A percentile compares a stretch with the other conserved stretches of the same genome.
Evolutionary conservation across 75 land plant species (phyloP).

Genomic region (Cunninghamia lanceolata): DNA sequence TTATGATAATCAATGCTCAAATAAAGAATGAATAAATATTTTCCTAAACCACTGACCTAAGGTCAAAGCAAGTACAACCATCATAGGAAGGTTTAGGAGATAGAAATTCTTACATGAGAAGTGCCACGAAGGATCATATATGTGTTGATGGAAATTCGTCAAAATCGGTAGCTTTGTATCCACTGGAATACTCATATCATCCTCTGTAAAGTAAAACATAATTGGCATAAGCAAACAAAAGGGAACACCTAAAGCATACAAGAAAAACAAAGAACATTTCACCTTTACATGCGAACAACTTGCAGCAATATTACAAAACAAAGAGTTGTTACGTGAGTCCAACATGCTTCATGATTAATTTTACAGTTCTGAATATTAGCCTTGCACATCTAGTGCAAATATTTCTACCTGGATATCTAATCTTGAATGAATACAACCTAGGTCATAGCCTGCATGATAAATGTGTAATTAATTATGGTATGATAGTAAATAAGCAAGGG

Average conservation of each 20-base stretch:
- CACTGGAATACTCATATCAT: slow-evolving; percentile 82
- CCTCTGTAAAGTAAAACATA: slow-evolving; percentile 52
- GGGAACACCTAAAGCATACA: background rate
- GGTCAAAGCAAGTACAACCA: background rate
- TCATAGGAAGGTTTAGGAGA: background rate
- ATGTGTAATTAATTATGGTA: background rate
- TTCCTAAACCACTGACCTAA: background rate
- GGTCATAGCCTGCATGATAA: background rate
- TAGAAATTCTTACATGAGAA: slow-evolving; percentile 69
- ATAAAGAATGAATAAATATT: background rate
- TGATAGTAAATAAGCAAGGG: background rate
- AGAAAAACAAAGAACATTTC: background rate
- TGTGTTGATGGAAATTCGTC: slow-evolving; percentile 58
- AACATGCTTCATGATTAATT: background rate
- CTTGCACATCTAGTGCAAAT: background rate
- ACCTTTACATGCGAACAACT: background rate
- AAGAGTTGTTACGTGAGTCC: background rate
- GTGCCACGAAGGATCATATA: slow-evolving; percentile 84
- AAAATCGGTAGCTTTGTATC: slow-evolving; percentile 87
- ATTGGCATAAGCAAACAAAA: background rate
- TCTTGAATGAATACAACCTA: background rate
- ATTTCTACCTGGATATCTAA: background rate
- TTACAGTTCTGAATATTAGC: background rate
- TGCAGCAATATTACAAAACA: background rate
- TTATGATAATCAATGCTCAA: background rate